Evolutionary conservation across 805 yeast species (phyloP), one percentile per base, ranked within the genome.

Genomic region (Metschnikowia noctiluminum): DNA sequence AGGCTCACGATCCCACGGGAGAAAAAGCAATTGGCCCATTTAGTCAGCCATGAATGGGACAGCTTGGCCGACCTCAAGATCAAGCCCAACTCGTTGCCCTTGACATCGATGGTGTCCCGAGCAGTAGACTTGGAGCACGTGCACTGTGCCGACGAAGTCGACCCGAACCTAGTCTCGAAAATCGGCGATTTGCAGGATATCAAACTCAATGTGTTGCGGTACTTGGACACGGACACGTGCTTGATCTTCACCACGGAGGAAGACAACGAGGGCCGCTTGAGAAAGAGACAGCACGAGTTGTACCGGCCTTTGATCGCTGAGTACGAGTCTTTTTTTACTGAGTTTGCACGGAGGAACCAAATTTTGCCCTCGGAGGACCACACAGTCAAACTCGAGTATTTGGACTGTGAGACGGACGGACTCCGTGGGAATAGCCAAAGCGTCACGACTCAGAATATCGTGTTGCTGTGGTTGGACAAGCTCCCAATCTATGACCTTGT

Each of bases 161-260:
- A 70, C 16, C 84, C 80, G 43, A 50, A 57, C 35, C 63, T 77
- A 43, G 64, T 74, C 13, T 79, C 84, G 38, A 85, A 86, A 62
- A 76, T 84, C 35, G 90, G 91, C 9, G 79, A 74, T 51, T 68
- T 81, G 38, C 78, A 75, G 5, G 79, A 78, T 38, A 79, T 89
- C 16, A 77, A 80, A 52, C 66, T 75, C 38, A 79, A 78, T 53
- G 69, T 94, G 52, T 70, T 92, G 60, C 81, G 91, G 47, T 94
- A 91, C 62, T 73, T 95, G 50, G 99, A 94, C 64, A 94, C 99
- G 0, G 99, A 94, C 66, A 90, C 98, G 1, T 72, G 96, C 53
- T 74, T 94, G 45, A 89, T 92, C 8, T 86, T 91, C 61, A 84
- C 97, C 1, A 96, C 97, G 11, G 55, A 58, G 10, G 75, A 72